Evolutionary conservation across 371 early-diverging fungal species (phyloP).

Genomic region (Actinomortierella wolfii): DNA sequence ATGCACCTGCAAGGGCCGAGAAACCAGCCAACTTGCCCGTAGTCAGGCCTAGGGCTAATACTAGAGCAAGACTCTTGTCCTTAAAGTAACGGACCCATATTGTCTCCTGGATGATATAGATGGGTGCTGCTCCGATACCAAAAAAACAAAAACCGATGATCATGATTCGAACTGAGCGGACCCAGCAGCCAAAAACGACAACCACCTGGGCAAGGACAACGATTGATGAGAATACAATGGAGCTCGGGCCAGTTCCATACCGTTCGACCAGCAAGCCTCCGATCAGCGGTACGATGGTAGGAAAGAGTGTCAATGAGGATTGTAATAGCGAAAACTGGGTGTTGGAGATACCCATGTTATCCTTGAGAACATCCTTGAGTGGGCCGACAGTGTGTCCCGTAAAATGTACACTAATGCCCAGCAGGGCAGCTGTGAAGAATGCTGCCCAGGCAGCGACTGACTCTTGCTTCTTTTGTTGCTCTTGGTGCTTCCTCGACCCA

Average conservation of each 20-base stretch:
- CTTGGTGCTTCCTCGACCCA: constrained; percentile 19
- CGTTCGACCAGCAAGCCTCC: constrained; percentile 46
- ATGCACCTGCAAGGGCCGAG: constrained; percentile 24
- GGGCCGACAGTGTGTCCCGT: constrained; percentile 35
- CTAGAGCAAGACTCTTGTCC: constrained; percentile 40
- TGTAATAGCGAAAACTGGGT: constrained; percentile 48
- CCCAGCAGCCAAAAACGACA: constrained; percentile 45
- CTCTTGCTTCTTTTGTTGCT: constrained; percentile 9
- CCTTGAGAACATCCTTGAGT: constrained; percentile 39
- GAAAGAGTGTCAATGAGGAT: constrained; percentile 46
- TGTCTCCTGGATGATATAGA: constrained; percentile 49
- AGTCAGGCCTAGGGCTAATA: constrained; percentile 45
- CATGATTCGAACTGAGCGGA: constrained; percentile 40
- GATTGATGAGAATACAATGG: constrained; percentile 44
- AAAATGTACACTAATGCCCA: constrained; percentile 36
- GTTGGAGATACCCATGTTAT: constrained; percentile 45
- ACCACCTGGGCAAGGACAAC: constrained; percentile 40
- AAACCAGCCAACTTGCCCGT: constrained; percentile 47
- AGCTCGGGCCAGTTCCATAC: constrained; percentile 48
- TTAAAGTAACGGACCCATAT: constrained; percentile 49
- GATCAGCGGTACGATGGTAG: constrained; percentile 44
- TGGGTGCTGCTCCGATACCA: constrained; percentile 49
- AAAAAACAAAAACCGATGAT: constrained; percentile 46
- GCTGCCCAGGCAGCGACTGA: constrained; percentile 5
- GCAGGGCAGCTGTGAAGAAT: constrained; percentile 34